Base-by-base conservation (phyloP, 208 protist genomes). In the Leishmania tropica region DNA sequence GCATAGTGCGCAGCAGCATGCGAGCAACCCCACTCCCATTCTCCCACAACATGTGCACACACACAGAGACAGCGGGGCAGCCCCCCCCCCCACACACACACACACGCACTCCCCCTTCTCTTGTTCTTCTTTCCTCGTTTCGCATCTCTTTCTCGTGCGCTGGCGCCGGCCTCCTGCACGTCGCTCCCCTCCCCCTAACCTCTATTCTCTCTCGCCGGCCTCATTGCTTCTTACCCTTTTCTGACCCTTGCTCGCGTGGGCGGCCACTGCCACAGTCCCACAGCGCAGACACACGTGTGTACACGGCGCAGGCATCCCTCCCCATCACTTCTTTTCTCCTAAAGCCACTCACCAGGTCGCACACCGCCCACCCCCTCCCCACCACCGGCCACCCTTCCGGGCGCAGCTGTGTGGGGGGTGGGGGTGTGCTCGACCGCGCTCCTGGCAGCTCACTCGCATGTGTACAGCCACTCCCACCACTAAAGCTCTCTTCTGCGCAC, bases 1-100 rank as follows among this genome's bases (percentile, higher is more conserved):
- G 58, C 40, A 56, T 78, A 78, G 72, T 56, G 48, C 48, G 45
- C 72, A 53, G 72, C 3, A 31, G 28, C 72, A 60, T 42, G 72
- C 37, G 19, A 17, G 10, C 24, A 76, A n/a, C 48, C 48, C 7
- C 42, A 76, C 72, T 42, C 28, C 31, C 72, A 76, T 76, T 24
- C 28, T 45, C 31, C 7, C 5, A 42, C 48, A 60, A 42, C 48
- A 76, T 76, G 72, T 76, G 72, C 72, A 76, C 31, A 19, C 67
- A 72, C 51, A 67, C 67, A n/a, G 37, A 28, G 67, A 47, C n/a
- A 4, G 60, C 7, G n/a, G 13, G 60, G 60, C 7, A 7, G 60
- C 60, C 0, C 7, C 10, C 1, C 56, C 7, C 0, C 21, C 56
- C n/a, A n/a, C n/a, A n/a, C n/a, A 0, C 45, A 24, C 54, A 6